phyloP scores from a whole-genome alignment of 2,329 filamentous ascomycete genomes.

The Talaromyces atroroseus region DNA sequence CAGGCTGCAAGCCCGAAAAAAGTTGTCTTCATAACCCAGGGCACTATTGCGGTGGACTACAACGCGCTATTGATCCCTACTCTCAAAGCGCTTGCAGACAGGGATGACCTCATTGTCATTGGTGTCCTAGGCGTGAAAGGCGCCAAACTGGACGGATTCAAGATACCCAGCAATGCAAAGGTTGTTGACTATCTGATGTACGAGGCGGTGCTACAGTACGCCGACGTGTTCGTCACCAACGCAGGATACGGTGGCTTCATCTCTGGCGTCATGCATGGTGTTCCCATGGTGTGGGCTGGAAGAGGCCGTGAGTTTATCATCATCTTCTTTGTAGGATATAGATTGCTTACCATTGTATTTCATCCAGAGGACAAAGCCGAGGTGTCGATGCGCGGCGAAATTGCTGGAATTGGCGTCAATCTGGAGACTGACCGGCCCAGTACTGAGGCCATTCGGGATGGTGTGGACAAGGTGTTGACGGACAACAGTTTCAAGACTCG shows the following conservation, averaged over 20 bases:
- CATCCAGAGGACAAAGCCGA: background rate
- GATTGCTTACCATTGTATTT: background rate
- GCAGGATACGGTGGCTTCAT: background rate
- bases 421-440: background rate
- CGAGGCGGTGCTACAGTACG: background rate
- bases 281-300: conserved; percentile 1
- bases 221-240: background rate
- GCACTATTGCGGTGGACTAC: background rate
- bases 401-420: background rate
- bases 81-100: background rate
- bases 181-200: background rate
- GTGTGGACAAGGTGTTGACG: background rate
- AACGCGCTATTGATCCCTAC: background rate
- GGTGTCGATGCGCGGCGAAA: background rate
- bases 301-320: background rate
- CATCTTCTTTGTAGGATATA: background rate
- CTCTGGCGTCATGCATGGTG: background rate
- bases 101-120: background rate
- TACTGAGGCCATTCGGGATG: background rate
- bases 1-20: background rate
- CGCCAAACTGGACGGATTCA: background rate
- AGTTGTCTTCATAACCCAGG: background rate
- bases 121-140: background rate
- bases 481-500: background rate
- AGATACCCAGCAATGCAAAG: background rate